These are phyloP conservation scores for Collybiopsis luxurians DNA, from an alignment of 768 basidiomycete genomes.

Conservation along the genomic window DNA sequence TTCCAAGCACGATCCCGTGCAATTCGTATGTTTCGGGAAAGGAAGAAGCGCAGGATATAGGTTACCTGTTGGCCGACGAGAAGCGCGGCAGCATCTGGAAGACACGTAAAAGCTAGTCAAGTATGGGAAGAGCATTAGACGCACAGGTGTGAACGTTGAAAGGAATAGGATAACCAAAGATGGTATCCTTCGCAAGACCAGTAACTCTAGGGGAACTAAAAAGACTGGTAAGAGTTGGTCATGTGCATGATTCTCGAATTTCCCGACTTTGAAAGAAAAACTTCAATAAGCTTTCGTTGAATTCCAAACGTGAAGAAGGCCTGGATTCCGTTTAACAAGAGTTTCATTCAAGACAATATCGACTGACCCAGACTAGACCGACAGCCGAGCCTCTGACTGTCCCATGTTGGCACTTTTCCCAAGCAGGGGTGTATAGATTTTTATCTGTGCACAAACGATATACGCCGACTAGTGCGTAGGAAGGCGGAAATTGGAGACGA, in stretches of 20 bases:
- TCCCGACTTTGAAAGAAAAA: slow-evolving; percentile 61
- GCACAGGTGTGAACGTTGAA: slow-evolving; percentile 72
- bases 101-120: background rate
- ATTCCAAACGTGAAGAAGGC: slow-evolving; percentile 66
- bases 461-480: slow-evolving; percentile 81
- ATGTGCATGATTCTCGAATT: background rate
- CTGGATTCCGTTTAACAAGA: slow-evolving; percentile 31
- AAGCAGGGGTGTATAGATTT: slow-evolving; percentile 66
- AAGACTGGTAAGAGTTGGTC: background rate
- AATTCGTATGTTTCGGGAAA: slow-evolving; percentile 78
- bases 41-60: slow-evolving; percentile 75
- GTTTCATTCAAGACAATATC: background rate
- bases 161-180: slow-evolving; percentile 65
- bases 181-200: slow-evolving; percentile 57
- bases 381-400: slow-evolving; percentile 65
- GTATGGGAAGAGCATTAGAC: slow-evolving; percentile 7
- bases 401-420: slow-evolving; percentile 85
- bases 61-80: slow-evolving; percentile 76
- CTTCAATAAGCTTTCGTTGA: slow-evolving; percentile 63
- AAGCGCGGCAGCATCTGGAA: slow-evolving; percentile 68
- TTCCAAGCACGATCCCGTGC: slow-evolving; percentile 77
- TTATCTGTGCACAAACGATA: slow-evolving; percentile 81
- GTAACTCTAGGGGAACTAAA: slow-evolving; percentile 60
- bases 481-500: slow-evolving; percentile 74
- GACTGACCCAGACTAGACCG: slow-evolving; percentile 66